Conservation (phyloP, 306 rosid genomes). For the Quercus gilva region DNA sequence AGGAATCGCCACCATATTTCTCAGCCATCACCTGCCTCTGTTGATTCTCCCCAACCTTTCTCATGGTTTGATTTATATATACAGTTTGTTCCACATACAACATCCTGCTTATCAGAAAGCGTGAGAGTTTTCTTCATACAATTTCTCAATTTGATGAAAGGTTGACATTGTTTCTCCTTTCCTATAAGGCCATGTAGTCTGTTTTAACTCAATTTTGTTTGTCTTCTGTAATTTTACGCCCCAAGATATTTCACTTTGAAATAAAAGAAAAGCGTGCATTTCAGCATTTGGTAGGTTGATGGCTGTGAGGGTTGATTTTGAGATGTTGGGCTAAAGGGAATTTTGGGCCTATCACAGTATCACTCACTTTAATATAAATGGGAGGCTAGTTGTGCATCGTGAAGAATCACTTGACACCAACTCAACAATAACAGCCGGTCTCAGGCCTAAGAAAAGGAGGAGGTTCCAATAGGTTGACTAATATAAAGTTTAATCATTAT, state of each 20-base stretch:
- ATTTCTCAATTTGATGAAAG: conserved; percentile 2
- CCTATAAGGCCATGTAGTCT: neutral
- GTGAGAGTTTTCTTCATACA: neutral
- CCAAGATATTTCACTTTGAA: neutral
- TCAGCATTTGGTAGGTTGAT: neutral
- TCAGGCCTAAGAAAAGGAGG: no score
- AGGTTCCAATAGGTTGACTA: no score
- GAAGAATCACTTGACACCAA: no score
- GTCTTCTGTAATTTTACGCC: neutral
- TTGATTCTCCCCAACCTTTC: conserved; percentile 3
- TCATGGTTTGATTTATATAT: neutral
- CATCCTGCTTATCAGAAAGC: conserved; percentile 21
- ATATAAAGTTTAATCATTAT: no score
- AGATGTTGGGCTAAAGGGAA: no score
- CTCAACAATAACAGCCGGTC: no score
- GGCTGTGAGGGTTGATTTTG: no score
- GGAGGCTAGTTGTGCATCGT: no score
- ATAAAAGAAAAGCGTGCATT: neutral
- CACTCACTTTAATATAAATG: no score
- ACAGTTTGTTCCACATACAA: neutral
- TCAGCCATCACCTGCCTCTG: neutral
- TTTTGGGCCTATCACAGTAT: no score
- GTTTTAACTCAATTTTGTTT: neutral
- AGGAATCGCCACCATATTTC: neutral
- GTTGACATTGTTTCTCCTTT: neutral